Evolutionary conservation across 1,139 yeast species (phyloP), one percentile per base, ranked within the genome.

Genomic region (Suhomyces bribrorum): DNA sequence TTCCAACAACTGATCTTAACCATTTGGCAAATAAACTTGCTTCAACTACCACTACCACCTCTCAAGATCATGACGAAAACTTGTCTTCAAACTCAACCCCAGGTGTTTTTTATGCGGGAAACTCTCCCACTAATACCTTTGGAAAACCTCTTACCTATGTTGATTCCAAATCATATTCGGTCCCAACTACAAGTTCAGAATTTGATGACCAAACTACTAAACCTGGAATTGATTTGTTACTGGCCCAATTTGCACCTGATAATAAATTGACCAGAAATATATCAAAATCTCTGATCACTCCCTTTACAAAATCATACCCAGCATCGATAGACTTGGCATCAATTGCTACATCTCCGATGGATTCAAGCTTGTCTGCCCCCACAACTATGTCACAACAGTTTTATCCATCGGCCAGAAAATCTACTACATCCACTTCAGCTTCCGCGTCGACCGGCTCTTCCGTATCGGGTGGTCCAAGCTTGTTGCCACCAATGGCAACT

Each of bases 401-500:
- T 18, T 23, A 31, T 5, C n/a, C 18, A 5, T 36, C 37, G 7
- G 15, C 29, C 11, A 26, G 38, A 20, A 35, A 30, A 15, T 31
- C 36, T 14, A 33, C 38, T 7, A 23, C 32, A 5, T 20, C 23
- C 4, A 32, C 25, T 6, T 20, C 34, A 12, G 32, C 32, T 14
- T 23, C 39, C 6, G 20, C 29, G n/a, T 14, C 34, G 12, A 23
- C 23, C 15, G 20, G 20, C 3, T 8, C 23, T 13, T 29, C 35
- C n/a, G 5, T 31, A 9, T 25, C 33, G 25, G n/a, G 17, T 15
- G 23, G 29, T 6, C 26, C 42, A 14, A 37, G 62, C 58, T 15
- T 66, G 14, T 53, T 69, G 32, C 75, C 74, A n/a, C 69, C 74
- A 3, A 66, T 68, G 72, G 59, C 67, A 15, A 59, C 72, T 15